Percentiles rank a stretch among this genome's conserved stretches.
phyloP scores from a whole-genome alignment of 176 grass and related monocot genomes.

The Typha latifolia region DNA sequence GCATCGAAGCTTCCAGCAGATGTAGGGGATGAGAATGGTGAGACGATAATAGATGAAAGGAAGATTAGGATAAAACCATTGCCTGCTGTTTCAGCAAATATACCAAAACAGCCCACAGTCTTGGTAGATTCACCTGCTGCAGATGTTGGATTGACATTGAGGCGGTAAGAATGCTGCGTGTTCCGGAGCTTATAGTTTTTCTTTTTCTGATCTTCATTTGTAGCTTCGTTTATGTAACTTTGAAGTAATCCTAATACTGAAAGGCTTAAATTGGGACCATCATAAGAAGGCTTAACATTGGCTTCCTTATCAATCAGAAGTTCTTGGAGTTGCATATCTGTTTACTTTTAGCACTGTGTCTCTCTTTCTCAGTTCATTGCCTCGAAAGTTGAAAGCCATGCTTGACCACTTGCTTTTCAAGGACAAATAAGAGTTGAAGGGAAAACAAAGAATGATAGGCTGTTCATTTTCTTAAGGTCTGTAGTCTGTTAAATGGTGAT shows the following conservation, averaged over 20 bases:
- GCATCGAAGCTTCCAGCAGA: conserved; percentile 79
- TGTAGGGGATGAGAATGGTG: conserved; percentile 98
- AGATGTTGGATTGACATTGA: conserved; percentile 52
- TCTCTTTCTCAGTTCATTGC: background rate
- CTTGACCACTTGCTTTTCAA: no score
- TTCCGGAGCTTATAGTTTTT: background rate
- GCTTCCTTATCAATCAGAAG: no score
- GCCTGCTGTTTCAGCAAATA: conserved; percentile 39
- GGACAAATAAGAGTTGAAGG: no score
- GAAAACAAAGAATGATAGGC: no score
- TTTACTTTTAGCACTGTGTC: background rate
- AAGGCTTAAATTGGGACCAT: no score
- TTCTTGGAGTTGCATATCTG: no score
- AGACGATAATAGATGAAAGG: conserved; percentile 91
- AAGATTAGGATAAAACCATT: conserved; percentile 98
- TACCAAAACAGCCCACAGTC: conserved; percentile 18
- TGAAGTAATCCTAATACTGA: no score
- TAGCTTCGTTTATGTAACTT: background rate
- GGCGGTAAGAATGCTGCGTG: conserved; percentile 35
- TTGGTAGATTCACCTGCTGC: conserved; percentile 49
- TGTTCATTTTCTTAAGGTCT: no score
- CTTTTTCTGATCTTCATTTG: background rate
- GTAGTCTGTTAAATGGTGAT: no score
- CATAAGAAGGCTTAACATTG: no score
- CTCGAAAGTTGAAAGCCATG: background rate